These are phyloP conservation scores for Nothophaeocryptopus gaeumannii DNA, from an alignment of 2,329 filamentous ascomycete genomes.

Conservation along the genomic window DNA sequence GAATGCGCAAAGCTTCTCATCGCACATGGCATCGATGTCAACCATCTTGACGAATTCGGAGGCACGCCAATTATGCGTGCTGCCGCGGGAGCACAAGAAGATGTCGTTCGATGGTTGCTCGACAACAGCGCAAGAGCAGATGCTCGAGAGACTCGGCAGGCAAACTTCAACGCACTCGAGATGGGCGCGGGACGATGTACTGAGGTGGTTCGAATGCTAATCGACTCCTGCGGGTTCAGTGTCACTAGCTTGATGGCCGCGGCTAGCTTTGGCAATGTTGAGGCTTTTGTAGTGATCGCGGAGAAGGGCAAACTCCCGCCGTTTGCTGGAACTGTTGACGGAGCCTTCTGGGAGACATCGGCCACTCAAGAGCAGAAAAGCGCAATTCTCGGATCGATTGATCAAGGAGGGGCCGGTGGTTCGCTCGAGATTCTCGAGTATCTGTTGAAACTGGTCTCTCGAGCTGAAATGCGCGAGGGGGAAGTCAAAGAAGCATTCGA, in stretches of 20 bases:
- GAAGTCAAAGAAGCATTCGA: neutral
- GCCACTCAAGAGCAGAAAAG: conserved; percentile 1
- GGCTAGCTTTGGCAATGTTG: conserved; percentile 8
- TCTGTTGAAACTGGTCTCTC: conserved; percentile 1
- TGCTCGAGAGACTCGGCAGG: conserved; percentile 8
- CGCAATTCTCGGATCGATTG: conserved; percentile 5
- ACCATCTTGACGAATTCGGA: conserved; percentile 11
- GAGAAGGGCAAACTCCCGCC: conserved; percentile 5
- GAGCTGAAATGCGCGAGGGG: neutral
- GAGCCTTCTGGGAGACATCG: neutral
- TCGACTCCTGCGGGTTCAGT: conserved; percentile 13
- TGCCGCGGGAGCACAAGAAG: conserved; percentile 6
- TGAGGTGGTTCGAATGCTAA: conserved; percentile 5
- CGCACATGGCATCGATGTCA: conserved; percentile 8
- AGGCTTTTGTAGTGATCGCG: conserved; percentile 7
- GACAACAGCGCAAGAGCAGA: conserved; percentile 2
- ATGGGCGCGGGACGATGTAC: conserved; percentile 7
- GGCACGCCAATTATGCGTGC: conserved; percentile 19
- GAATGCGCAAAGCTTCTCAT: conserved; percentile 9
- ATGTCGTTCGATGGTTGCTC: conserved; percentile 15
- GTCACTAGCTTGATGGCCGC: conserved; percentile 9
- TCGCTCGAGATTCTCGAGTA: conserved; percentile 3
- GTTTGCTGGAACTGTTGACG: neutral
- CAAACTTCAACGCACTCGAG: conserved; percentile 11
- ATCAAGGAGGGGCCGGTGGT: conserved; percentile 7